Percentiles rank a stretch among this genome's conserved stretches.
phyloP scores from a whole-genome alignment of 345 rosid genomes.

The Melaleuca quinquenervia region DNA sequence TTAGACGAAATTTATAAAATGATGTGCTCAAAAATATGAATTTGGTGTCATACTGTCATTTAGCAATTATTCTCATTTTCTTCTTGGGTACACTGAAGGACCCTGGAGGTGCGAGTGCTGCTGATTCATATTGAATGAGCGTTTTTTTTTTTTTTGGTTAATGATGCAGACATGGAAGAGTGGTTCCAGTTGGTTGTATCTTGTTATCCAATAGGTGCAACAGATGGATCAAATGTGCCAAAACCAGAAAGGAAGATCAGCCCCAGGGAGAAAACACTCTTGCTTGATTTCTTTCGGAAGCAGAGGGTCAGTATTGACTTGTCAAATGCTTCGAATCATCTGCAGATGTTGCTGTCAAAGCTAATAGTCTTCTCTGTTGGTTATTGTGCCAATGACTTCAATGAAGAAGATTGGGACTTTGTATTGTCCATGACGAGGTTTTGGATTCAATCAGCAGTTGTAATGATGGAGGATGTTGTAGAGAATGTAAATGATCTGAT shows the following conservation, averaged over 20 bases:
- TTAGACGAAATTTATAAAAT: not conserved
- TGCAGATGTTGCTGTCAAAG: constrained; percentile 51
- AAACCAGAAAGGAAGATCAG: constrained; percentile 44
- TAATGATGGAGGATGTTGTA: constrained; percentile 77
- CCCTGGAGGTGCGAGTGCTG: not conserved
- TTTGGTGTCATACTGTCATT: not conserved
- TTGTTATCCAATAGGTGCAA: constrained; percentile 61
- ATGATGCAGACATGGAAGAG: constrained; percentile 58
- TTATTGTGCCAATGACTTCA: constrained; percentile 78
- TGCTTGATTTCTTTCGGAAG: constrained; percentile 70
- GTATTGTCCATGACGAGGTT: constrained; percentile 46
- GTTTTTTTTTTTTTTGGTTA: not conserved
- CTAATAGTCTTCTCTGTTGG: constrained; percentile 57
- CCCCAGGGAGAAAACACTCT: constrained; percentile 43
- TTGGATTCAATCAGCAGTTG: constrained; percentile 86
- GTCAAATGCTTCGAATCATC: constrained; percentile 27
- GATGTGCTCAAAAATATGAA: not conserved
- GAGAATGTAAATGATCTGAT: constrained; percentile 63
- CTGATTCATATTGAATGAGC: not conserved
- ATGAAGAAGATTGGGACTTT: constrained; percentile 83
- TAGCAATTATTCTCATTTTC: not conserved
- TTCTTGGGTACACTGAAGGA: not conserved
- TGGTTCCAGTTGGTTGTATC: constrained; percentile 76
- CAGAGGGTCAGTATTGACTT: constrained; percentile 44
- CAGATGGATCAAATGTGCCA: constrained; percentile 29